A percentile compares a stretch with the other conserved stretches of the same genome.
Conservation (phyloP, 1,284 basidiomycete species). For the Cutaneotrichosporon sp. region DNA sequence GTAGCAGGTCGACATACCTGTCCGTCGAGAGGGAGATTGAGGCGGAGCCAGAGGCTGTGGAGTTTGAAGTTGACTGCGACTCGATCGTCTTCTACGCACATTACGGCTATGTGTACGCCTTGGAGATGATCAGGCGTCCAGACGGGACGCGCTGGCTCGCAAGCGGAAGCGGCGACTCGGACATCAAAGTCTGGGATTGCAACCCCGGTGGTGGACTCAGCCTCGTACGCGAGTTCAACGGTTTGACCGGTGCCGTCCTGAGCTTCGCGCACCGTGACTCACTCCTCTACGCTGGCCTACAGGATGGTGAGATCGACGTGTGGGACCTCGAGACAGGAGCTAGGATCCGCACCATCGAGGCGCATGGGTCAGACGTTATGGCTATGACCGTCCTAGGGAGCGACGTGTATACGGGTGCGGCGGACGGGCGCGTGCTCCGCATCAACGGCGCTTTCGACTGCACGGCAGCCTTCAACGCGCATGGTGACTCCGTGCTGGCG, state of each 20-base stretch:
- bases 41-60: conserved; percentile 26
- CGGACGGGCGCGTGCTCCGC: conserved; percentile 76
- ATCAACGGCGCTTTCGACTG: conserved; percentile 81
- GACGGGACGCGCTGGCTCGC: conserved; percentile 62
- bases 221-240: conserved; percentile 35
- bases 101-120: conserved; percentile 90
- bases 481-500: conserved; percentile 77
- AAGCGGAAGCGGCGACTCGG: conserved; percentile 84
- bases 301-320: conserved; percentile 88
- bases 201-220: conserved; percentile 47
- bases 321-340: conserved; percentile 88
- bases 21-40: conserved; percentile 3
- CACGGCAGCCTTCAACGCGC: conserved; percentile 74
- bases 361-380: conserved; percentile 80
- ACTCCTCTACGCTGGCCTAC: conserved; percentile 86
- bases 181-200: conserved; percentile 85
- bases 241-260: conserved; percentile 61
- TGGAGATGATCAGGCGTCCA: conserved; percentile 58
- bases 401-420: conserved; percentile 78
- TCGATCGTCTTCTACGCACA: conserved; percentile 84
- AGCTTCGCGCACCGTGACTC: conserved; percentile 72
- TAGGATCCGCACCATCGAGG: conserved; percentile 77
- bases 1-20: not conserved
- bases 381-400: conserved; percentile 71
- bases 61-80: conserved; percentile 61